Percentiles rank a stretch among this genome's conserved stretches.
Conservation (phyloP, 1,284 basidiomycete species). For the Melampsora larici-populina region DNA sequence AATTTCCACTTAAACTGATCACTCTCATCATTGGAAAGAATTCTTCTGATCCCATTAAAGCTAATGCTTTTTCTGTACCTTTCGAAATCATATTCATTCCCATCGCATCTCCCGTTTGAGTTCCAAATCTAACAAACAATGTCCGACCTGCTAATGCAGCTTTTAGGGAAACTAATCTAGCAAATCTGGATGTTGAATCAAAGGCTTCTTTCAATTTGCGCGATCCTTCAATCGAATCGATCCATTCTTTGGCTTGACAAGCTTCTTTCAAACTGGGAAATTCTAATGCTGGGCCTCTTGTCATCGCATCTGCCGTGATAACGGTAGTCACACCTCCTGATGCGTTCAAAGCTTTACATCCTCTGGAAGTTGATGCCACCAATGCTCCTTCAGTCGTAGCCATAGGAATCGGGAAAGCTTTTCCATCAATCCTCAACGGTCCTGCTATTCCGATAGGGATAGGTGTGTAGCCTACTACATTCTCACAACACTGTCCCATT, state of each 20-base stretch:
- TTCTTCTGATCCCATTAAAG: slow-evolving; percentile 64
- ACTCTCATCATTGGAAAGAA: slow-evolving; percentile 90
- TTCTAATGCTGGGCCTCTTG: slow-evolving; percentile 93
- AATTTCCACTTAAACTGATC: slow-evolving; percentile 93
- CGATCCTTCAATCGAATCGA: slow-evolving; percentile 80
- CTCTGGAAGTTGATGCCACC: slow-evolving; percentile 93
- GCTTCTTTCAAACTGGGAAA: slow-evolving; percentile 80
- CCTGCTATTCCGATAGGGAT: slow-evolving; percentile 95
- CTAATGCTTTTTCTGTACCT: slow-evolving; percentile 89
- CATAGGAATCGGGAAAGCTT: slow-evolving; percentile 89
- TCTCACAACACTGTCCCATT: slow-evolving; percentile 97
- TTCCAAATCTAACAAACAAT: slow-evolving; percentile 91
- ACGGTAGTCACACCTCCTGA: slow-evolving; percentile 94
- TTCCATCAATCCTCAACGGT: slow-evolving; percentile 85
- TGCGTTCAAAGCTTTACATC: slow-evolving; percentile 95
- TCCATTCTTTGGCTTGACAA: slow-evolving; percentile 81
- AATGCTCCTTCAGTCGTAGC: slow-evolving; percentile 98
- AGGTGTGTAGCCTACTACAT: slow-evolving; percentile 96
- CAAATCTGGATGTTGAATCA: slow-evolving; percentile 89
- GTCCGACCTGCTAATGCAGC: slow-evolving; percentile 83
- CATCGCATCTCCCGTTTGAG: slow-evolving; percentile 96
- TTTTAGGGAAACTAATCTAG: slow-evolving; percentile 75
- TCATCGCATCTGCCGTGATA: slow-evolving; percentile 91
- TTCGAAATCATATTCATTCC: slow-evolving; percentile 97
- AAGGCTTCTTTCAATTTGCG: slow-evolving; percentile 76